A percentile compares a stretch with the other conserved stretches of the same genome.
Evolutionary conservation across 495 filamentous ascomycete species (phyloP).

Genomic region (Penicillium riverlandense): DNA sequence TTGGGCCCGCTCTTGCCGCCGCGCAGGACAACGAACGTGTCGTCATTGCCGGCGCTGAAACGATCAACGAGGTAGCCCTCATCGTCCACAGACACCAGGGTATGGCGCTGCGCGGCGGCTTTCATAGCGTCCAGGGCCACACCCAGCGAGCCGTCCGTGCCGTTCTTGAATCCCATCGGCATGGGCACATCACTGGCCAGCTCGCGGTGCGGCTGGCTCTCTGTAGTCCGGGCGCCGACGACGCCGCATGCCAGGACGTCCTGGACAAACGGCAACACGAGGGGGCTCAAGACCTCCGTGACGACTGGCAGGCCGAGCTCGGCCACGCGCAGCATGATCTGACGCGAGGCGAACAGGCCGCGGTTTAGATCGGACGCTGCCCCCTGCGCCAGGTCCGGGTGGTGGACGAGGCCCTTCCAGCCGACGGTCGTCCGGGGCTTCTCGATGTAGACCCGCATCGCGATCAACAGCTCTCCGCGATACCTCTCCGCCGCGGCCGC

Average conservation of each 20-base stretch:
- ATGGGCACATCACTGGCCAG: constrained; percentile 94
- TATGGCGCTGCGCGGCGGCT: constrained; percentile 81
- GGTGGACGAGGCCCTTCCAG: constrained; percentile 99
- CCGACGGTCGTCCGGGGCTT: constrained; percentile 98
- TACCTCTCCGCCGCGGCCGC: constrained; percentile 68
- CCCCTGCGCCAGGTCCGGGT: constrained; percentile 90
- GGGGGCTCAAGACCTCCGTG: constrained; percentile 96
- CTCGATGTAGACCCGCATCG: constrained; percentile 99
- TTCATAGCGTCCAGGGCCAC: constrained; percentile 96
- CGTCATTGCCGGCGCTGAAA: constrained; percentile 83
- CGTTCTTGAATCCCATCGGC: constrained; percentile 99
- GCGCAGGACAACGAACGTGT: constrained; percentile 92
- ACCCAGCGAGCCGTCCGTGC: constrained; percentile 82
- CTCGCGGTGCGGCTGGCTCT: constrained; percentile 92
- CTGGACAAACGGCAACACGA: constrained; percentile 89
- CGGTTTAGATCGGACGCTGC: constrained; percentile 92
- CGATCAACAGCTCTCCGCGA: constrained; percentile 74
- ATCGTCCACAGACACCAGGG: constrained; percentile 98
- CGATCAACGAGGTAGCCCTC: constrained; percentile 94
- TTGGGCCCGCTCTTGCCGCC: constrained; percentile 90
- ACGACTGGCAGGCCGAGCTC: constrained; percentile 84
- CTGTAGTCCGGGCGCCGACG: constrained; percentile 92
- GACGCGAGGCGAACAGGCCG: constrained; percentile 77
- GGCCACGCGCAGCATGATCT: constrained; percentile 88
- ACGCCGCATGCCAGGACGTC: constrained; percentile 93